These are phyloP conservation scores for Simplicillium aogashimaense DNA, from an alignment of 2,329 filamentous ascomycete genomes.

Conservation along the genomic window DNA sequence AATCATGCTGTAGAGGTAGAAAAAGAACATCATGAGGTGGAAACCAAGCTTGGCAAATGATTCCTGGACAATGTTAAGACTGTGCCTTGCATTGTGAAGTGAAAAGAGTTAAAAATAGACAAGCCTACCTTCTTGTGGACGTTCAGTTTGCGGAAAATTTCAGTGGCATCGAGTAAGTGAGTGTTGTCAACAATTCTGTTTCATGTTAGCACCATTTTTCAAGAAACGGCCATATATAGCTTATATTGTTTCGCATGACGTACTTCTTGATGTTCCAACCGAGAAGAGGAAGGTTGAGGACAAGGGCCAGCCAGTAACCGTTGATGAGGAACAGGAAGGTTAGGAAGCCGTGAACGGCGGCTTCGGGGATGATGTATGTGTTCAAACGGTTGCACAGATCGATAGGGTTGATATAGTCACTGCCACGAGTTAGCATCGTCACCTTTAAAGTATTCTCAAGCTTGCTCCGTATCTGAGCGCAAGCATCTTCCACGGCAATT, in stretches of 20 bases:
- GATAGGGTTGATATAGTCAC: conserved; percentile 99
- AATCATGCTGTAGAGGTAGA: conserved; percentile 99
- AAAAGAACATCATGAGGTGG: conserved; percentile 99
- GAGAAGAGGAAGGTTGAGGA: conserved; percentile 86
- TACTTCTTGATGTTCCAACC: conserved; percentile 98
- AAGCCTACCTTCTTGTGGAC: conserved; percentile 85
- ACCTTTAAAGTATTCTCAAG: neutral
- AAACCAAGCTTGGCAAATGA: conserved; percentile 99
- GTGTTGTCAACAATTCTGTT: conserved; percentile 90
- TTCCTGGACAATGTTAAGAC: conserved; percentile 50
- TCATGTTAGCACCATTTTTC: conserved; percentile 11
- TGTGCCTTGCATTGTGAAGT: neutral
- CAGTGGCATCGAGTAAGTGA: conserved; percentile 91
- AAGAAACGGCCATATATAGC: neutral
- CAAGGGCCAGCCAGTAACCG: conserved; percentile 90
- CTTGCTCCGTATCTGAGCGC: neutral
- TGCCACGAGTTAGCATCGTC: conserved; percentile 27
- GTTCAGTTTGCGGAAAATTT: conserved; percentile 98
- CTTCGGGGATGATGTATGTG: conserved; percentile 98
- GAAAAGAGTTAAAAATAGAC: neutral
- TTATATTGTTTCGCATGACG: conserved; percentile 25
- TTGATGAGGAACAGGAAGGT: conserved; percentile 96
- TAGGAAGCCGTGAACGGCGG: conserved; percentile 91
- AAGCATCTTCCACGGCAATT: conserved; percentile 5
- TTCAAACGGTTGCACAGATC: conserved; percentile 99